phyloP scores from a whole-genome alignment of 2,329 filamentous ascomycete species.

The Calonectria fujianensis region DNA sequence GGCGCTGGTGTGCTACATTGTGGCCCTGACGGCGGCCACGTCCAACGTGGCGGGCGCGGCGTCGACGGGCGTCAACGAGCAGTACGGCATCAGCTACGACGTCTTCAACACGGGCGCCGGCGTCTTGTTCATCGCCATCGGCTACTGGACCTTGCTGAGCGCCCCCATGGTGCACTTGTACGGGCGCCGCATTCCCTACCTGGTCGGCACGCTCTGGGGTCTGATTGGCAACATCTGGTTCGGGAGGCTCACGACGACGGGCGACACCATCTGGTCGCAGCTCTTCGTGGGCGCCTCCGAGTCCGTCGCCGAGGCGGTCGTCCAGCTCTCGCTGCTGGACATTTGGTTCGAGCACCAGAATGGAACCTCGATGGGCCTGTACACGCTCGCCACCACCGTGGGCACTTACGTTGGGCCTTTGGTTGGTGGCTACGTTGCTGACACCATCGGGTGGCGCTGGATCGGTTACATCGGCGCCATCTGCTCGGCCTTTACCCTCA shows the following conservation, averaged over 20 bases:
- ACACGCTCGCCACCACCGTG: slow-evolving; percentile 73
- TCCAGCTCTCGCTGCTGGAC: slow-evolving; percentile 74
- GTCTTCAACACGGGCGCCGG: slow-evolving; percentile 75
- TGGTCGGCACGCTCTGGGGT: slow-evolving; percentile 70
- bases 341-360: slow-evolving; percentile 76
- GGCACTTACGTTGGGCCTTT: slow-evolving; percentile 74
- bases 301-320: slow-evolving; percentile 73
- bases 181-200: slow-evolving; percentile 72
- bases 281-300: slow-evolving; percentile 75
- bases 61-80: slow-evolving; percentile 68
- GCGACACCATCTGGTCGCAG: slow-evolving; percentile 73
- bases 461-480: slow-evolving; percentile 71
- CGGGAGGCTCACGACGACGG: slow-evolving; percentile 63
- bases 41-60: slow-evolving; percentile 74
- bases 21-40: slow-evolving; percentile 73
- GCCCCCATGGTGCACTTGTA: slow-evolving; percentile 73
- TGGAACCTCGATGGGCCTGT: slow-evolving; percentile 72
- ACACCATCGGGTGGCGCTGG: slow-evolving; percentile 72
- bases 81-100: slow-evolving; percentile 70
- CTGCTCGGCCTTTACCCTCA: slow-evolving; percentile 67
- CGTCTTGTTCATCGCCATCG: slow-evolving; percentile 73
- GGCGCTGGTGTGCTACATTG: slow-evolving; percentile 70
- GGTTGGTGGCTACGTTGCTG: slow-evolving; percentile 70
- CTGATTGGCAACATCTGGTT: slow-evolving; percentile 73
- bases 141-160: slow-evolving; percentile 72